phyloP scores from a whole-genome alignment of 108 stramenopile species.

The Nitzschia sp. region DNA sequence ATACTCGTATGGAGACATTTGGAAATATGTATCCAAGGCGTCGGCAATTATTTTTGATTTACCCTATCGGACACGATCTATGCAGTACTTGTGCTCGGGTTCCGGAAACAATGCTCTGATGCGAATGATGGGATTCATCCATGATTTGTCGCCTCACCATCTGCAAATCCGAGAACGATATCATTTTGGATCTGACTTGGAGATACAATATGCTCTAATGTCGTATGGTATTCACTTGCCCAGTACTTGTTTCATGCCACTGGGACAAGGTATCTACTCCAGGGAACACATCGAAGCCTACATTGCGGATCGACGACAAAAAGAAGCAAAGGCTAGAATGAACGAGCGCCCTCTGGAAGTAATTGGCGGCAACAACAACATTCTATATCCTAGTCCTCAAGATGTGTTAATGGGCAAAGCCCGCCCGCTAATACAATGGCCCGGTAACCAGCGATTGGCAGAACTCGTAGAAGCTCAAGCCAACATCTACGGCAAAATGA shows the following conservation, averaged over 20 bases:
- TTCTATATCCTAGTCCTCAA: too few species aligned
- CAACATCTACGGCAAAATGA: neutral
- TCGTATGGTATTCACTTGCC: neutral
- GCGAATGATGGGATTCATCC: too few species aligned
- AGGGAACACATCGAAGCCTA: neutral
- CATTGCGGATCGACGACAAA: neutral
- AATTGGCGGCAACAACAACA: neutral
- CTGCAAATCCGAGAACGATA: neutral
- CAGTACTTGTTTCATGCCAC: neutral
- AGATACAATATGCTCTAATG: neutral
- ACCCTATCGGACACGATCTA: too few species aligned
- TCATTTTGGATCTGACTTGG: neutral
- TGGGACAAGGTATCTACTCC: neutral
- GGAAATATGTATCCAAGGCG: too few species aligned
- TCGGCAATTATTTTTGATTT: too few species aligned
- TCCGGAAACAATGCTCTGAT: too few species aligned
- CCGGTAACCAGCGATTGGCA: neutral
- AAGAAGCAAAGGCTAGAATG: neutral
- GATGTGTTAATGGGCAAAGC: neutral
- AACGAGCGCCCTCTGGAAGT: neutral
- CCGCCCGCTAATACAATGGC: neutral
- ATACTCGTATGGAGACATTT: too few species aligned
- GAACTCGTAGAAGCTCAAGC: neutral
- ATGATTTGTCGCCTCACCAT: too few species aligned
- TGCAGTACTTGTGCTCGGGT: too few species aligned